These are phyloP conservation scores for Aureobasidium vineae DNA, from an alignment of 2,329 filamentous ascomycete species.

Conservation along the genomic window DNA sequence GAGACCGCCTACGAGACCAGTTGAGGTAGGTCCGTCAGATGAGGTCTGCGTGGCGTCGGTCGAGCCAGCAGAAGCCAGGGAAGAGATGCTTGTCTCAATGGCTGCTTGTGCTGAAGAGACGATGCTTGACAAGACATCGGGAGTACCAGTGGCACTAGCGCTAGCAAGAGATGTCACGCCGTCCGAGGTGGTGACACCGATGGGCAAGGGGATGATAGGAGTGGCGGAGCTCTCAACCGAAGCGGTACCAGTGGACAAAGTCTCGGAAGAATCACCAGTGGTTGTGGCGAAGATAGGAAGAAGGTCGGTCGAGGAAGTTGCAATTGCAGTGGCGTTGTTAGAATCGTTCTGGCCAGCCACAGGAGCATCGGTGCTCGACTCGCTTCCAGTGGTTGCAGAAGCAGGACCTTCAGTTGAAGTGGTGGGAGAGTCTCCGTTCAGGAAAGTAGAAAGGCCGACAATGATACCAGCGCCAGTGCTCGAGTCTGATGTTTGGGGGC, in stretches of 20 bases:
- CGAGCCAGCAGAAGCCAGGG: slow-evolving; percentile 30
- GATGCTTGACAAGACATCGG: slow-evolving; percentile 28
- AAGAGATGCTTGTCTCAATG: slow-evolving; percentile 27
- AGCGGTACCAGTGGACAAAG: neutral
- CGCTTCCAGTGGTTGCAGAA: neutral
- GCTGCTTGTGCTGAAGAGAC: slow-evolving; percentile 25
- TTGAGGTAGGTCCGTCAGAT: slow-evolving; percentile 26
- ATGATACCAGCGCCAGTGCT: slow-evolving; percentile 33
- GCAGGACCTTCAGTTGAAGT: slow-evolving; percentile 22
- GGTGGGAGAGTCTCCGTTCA: slow-evolving; percentile 29
- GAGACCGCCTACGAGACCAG: slow-evolving; percentile 13
- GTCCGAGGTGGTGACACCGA: slow-evolving; percentile 3
- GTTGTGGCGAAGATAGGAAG: slow-evolving; percentile 9
- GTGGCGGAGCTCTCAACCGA: slow-evolving; percentile 18
- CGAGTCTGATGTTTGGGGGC: slow-evolving; percentile 17
- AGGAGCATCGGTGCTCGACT: neutral
- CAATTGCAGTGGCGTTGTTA: neutral
- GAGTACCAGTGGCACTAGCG: slow-evolving; percentile 14
- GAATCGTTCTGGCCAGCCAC: neutral
- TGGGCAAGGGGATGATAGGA: slow-evolving; percentile 13
- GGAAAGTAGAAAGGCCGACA: slow-evolving; percentile 38
- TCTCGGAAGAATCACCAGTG: neutral
- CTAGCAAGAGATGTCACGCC: neutral
- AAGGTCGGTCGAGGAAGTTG: neutral
- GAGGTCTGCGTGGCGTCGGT: slow-evolving; percentile 26